A percentile compares a stretch with the other conserved stretches of the same genome.
Evolutionary conservation across 352 stramenopile species (phyloP).

Genomic region (Pythium angustatum): DNA sequence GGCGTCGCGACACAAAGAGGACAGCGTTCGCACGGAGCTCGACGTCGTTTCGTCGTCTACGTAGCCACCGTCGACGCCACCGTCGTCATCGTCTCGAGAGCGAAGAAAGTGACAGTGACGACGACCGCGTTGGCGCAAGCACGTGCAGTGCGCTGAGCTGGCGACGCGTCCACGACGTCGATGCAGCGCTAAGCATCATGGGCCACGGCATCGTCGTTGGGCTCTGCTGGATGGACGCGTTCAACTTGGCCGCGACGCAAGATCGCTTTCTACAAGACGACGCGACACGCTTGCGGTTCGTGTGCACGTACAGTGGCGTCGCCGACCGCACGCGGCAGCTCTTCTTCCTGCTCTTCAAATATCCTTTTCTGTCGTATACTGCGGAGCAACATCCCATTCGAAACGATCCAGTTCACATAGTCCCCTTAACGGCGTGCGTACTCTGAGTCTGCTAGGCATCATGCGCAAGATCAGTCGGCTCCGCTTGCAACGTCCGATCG

Average conservation of each 20-base stretch:
- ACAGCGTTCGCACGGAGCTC: slow-evolving; percentile 5
- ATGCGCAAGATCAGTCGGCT: slow-evolving; percentile 42
- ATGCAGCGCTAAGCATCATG: slow-evolving; percentile 47
- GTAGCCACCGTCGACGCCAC: background rate
- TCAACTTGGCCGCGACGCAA: slow-evolving; percentile 42
- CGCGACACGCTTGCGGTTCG: slow-evolving; percentile 26
- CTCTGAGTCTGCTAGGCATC: slow-evolving; percentile 55
- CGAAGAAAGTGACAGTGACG: slow-evolving; percentile 12
- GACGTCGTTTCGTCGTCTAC: slow-evolving; percentile 12
- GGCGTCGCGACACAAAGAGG: background rate
- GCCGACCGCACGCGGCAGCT: slow-evolving; percentile 54
- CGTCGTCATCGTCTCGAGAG: background rate
- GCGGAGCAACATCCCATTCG: background rate
- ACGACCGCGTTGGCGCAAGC: background rate
- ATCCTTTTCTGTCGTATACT: slow-evolving; percentile 46
- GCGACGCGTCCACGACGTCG: slow-evolving; percentile 26
- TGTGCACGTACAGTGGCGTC: slow-evolving; percentile 57
- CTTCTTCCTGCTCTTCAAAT: slow-evolving; percentile 78
- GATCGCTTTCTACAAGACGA: slow-evolving; percentile 21
- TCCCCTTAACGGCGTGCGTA: slow-evolving; percentile 29
- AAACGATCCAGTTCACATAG: background rate
- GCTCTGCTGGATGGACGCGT: slow-evolving; percentile 66
- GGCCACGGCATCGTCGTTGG: slow-evolving; percentile 53
- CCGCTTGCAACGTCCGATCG: slow-evolving; percentile 15
- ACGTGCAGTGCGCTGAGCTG: slow-evolving; percentile 17